A percentile compares a stretch with the other conserved stretches of the same genome.
phyloP scores from a whole-genome alignment of 805 yeast genomes.

The Torulaspora maleeae region DNA sequence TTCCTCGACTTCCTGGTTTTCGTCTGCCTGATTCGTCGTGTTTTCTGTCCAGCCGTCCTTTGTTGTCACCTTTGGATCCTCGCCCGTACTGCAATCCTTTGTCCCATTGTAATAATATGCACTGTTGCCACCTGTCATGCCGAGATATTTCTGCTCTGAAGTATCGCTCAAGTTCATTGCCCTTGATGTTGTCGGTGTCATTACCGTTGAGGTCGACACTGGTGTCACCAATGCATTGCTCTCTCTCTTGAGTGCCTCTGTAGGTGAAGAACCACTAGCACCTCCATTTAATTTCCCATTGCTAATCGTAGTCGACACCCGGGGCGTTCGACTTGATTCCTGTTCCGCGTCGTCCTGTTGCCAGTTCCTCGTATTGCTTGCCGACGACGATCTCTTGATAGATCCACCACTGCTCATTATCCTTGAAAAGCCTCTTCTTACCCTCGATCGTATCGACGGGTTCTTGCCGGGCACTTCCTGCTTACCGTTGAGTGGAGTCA shows the following conservation, averaged over 20 bases:
- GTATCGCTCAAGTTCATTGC: not conserved
- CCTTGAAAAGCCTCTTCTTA: conserved; percentile 28
- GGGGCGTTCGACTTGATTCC: not conserved
- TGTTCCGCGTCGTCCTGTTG: not conserved
- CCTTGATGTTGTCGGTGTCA: conserved; percentile 8
- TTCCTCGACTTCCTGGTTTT: conserved; percentile 3
- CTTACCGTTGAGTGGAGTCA: conserved; percentile 12
- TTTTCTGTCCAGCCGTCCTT: not conserved
- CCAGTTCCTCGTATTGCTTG: not conserved
- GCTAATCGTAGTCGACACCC: not conserved
- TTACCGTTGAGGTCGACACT: conserved; percentile 12
- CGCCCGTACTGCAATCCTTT: not conserved
- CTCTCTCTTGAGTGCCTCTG: conserved; percentile 1
- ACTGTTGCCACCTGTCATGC: not conserved
- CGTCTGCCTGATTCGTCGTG: not conserved
- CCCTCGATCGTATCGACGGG: conserved; percentile 29
- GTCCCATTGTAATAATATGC: not conserved
- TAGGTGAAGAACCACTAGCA: not conserved
- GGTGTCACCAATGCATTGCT: conserved; percentile 9
- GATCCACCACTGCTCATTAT: conserved; percentile 24
- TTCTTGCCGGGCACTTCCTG: conserved; percentile 12
- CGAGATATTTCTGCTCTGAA: not conserved
- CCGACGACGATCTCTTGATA: conserved; percentile 14
- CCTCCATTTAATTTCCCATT: not conserved
- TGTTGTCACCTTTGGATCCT: not conserved